Conservation (phyloP, 768 basidiomycete genomes). For the Imleria badia region DNA sequence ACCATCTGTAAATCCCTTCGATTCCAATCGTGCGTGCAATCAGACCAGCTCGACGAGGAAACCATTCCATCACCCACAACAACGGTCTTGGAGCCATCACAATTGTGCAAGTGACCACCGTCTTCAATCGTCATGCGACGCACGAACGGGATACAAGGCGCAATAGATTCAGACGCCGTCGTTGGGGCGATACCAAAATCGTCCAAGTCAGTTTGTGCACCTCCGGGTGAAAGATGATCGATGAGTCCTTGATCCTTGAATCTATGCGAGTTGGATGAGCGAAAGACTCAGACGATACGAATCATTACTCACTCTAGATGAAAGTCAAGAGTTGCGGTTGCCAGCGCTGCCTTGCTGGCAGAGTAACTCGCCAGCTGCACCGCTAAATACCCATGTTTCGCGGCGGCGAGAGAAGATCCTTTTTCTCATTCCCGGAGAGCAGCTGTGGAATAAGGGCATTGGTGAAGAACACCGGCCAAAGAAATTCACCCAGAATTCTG, state of each 20-base stretch:
- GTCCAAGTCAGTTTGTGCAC: slow-evolving; percentile 6
- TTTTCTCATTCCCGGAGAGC: neutral
- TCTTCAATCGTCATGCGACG: slow-evolving; percentile 1
- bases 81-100: slow-evolving; percentile 1
- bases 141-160: slow-evolving; percentile 1
- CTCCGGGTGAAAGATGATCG: slow-evolving; percentile 3
- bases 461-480: slow-evolving; percentile 7
- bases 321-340: slow-evolving; percentile 5
- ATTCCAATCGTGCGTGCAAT: no score
- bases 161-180: slow-evolving; percentile 1
- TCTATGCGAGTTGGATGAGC: neutral
- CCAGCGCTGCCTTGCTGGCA: slow-evolving; percentile 5
- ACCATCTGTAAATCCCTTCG: no score
- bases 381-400: neutral
- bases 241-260: slow-evolving; percentile 2
- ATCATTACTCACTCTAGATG: neutral
- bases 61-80: no score
- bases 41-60: no score
- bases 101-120: slow-evolving; percentile 5
- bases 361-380: no score
- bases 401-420: slow-evolving; percentile 4
- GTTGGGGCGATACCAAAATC: slow-evolving; percentile 7
- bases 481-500: slow-evolving; percentile 3
- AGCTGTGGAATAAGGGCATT: slow-evolving; percentile 4
- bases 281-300: neutral